These are phyloP conservation scores for Suhomyces pyralidae DNA, from an alignment of 805 yeast genomes.

Conservation along the genomic window DNA sequence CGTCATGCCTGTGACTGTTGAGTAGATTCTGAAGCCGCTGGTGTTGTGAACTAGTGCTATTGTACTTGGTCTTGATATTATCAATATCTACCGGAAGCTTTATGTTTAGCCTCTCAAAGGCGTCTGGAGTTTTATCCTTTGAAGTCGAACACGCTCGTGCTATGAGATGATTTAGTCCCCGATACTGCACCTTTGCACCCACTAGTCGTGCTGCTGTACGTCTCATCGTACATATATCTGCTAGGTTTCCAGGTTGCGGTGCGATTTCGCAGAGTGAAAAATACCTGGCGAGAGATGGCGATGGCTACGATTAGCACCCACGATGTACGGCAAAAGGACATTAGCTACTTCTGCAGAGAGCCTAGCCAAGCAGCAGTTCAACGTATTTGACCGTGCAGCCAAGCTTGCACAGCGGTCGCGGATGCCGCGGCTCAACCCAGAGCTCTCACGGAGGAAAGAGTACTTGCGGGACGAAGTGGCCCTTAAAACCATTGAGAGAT, in stretches of 20 bases:
- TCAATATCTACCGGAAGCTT: neutral
- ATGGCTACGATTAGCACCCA: neutral
- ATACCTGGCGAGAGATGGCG: neutral
- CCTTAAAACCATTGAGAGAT: constrained; percentile 64
- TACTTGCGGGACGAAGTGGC: constrained; percentile 77
- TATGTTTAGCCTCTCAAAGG: neutral
- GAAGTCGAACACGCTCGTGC: neutral
- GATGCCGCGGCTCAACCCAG: constrained; percentile 45
- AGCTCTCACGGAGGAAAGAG: constrained; percentile 55
- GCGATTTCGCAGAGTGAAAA: neutral
- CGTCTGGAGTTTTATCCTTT: neutral
- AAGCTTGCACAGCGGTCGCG: constrained; percentile 60
- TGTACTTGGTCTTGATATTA: neutral
- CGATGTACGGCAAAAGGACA: constrained; percentile 9
- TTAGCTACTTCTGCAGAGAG: constrained; percentile 26
- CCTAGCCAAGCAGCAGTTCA: constrained; percentile 28
- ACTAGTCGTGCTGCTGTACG: neutral
- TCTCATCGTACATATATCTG: neutral
- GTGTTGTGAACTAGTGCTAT: constrained; percentile 1
- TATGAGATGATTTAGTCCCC: neutral
- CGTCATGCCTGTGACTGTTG: neutral
- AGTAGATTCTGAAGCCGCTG: neutral
- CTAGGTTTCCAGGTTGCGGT: neutral
- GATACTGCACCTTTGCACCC: neutral
- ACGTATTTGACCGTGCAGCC: constrained; percentile 57